Evolutionary conservation across 306 rosid genomes (phyloP).

Genomic region (Mimosa pudica): DNA sequence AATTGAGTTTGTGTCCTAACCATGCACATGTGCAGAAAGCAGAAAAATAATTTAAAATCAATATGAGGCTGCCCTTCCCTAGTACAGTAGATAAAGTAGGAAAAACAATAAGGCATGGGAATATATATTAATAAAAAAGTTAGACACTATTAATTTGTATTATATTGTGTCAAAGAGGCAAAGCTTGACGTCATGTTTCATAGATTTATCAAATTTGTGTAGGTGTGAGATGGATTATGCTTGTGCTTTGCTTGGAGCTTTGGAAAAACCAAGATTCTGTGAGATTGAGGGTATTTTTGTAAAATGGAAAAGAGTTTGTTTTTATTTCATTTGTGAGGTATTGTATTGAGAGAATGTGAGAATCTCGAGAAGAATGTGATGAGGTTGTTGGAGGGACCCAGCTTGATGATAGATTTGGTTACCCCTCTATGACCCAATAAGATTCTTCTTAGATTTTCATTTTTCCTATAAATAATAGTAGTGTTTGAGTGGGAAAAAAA

Average conservation of each 20-base stretch:
- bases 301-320: conserved; percentile 39
- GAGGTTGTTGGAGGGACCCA: conserved; percentile 41
- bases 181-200: not conserved
- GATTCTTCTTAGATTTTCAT: conserved; percentile 42
- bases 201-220: not conserved
- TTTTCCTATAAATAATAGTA: not conserved
- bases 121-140: conserved; percentile 30
- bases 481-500: not conserved
- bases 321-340: conserved; percentile 21
- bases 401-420: conserved; percentile 60
- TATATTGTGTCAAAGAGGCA: not conserved
- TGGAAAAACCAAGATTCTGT: conserved; percentile 65
- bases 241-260: conserved; percentile 38
- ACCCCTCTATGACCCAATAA: conserved; percentile 28
- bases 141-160: not conserved
- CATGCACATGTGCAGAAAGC: conserved; percentile 53
- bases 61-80: conserved; percentile 21
- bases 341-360: conserved; percentile 64
- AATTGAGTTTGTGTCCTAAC: conserved; percentile 42
- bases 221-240: conserved; percentile 28
- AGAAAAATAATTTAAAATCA: conserved; percentile 31
- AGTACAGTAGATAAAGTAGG: conserved; percentile 34
- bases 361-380: conserved; percentile 69
- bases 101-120: conserved; percentile 40
- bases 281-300: conserved; percentile 56